Base-by-base conservation (phyloP, 305 asterid genomes). In the Fraxinus greggii region DNA sequence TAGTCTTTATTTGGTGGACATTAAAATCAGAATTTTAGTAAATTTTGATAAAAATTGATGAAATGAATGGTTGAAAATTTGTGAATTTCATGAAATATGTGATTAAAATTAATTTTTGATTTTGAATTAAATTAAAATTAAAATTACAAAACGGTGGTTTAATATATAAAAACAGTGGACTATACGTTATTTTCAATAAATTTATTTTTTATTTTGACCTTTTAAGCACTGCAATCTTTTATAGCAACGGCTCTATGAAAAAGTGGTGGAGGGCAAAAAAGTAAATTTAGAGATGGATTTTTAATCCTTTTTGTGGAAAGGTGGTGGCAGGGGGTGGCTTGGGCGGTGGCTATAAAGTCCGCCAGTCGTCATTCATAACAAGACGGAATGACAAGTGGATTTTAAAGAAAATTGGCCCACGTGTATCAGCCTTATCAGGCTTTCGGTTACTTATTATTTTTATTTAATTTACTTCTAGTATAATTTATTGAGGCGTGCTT, bases 291-390 rank as follows among this genome's bases (percentile, higher is more conserved):
- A n/a, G 63, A 72, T 78, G 84, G 83, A 80, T 84, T 63, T 86
- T 7, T 28, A 31, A 45, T 42, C 82, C 82, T 79, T 79, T 83
- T 38, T 24, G 8, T 9, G 70, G 56, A 15, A 83, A 54, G 77
- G 82, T 79, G 82, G 78, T 35, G 32, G 31, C 1, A 6, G 13
- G 24, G 88, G 17, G 79, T 80, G 85, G 85, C 12, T 54, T 51
- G 92, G 92, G 33, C 89, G 91, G 94, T 85, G 90, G 65, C 85
- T 45, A 28, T 78, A 29, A 67, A 56, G 84, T 86, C 72, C 82
- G 84, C 75, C 72, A 69, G 36, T 19, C 80, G 38, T 29, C 81
- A 59, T 13, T 26, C 70, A 42, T 76, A 6, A n/a, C 74, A 15
- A 10, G 67, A 73, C 31, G 24, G 69, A 21, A 21, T 8, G 36